Percentiles rank a stretch among this genome's conserved stretches.
Conservation (phyloP, 768 basidiomycete genomes). For the Phylloporus rhodoxanthus region DNA sequence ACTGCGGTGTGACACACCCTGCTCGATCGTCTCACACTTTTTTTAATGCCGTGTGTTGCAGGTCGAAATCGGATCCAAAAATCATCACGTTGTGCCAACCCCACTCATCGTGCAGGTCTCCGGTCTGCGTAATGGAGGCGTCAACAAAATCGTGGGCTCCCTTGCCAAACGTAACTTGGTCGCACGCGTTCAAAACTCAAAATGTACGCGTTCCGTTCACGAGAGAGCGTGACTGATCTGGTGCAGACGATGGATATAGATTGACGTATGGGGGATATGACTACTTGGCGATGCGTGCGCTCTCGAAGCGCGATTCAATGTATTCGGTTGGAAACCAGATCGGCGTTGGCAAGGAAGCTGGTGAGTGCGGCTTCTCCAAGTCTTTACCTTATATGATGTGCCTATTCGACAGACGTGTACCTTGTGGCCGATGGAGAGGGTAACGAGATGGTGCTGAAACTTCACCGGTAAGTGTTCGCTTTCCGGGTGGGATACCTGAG, state of each 20-base stretch:
- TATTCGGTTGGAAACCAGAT: slow-evolving; percentile 95
- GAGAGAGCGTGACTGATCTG: slow-evolving; percentile 3
- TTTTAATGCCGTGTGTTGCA: slow-evolving; percentile 24
- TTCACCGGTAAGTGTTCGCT: slow-evolving; percentile 64
- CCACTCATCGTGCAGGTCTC: slow-evolving; percentile 87
- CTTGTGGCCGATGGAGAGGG: slow-evolving; percentile 83
- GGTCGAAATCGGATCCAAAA: slow-evolving; percentile 98
- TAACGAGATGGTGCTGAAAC: slow-evolving; percentile 82
- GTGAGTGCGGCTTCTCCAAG: slow-evolving; percentile 36
- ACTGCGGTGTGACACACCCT: slow-evolving; percentile 58
- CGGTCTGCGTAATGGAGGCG: slow-evolving; percentile 85
- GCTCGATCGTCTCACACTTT: not conserved
- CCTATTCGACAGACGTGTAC: slow-evolving; percentile 57
- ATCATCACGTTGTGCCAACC: slow-evolving; percentile 93
- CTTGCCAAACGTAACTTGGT: slow-evolving; percentile 91
- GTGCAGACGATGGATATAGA: slow-evolving; percentile 90
- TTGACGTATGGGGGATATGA: slow-evolving; percentile 99
- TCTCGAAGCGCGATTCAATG: slow-evolving; percentile 86
- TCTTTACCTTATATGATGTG: slow-evolving; percentile 3
- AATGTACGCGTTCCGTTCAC: slow-evolving; percentile 49
- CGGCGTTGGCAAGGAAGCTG: slow-evolving; percentile 97
- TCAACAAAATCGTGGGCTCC: slow-evolving; percentile 86
- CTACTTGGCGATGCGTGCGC: slow-evolving; percentile 86
- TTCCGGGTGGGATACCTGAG: not conserved
- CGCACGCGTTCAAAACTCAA: slow-evolving; percentile 82